Base-by-base conservation (phyloP, 148 eudicot genomes). In the Rhododendron griersonianum region DNA sequence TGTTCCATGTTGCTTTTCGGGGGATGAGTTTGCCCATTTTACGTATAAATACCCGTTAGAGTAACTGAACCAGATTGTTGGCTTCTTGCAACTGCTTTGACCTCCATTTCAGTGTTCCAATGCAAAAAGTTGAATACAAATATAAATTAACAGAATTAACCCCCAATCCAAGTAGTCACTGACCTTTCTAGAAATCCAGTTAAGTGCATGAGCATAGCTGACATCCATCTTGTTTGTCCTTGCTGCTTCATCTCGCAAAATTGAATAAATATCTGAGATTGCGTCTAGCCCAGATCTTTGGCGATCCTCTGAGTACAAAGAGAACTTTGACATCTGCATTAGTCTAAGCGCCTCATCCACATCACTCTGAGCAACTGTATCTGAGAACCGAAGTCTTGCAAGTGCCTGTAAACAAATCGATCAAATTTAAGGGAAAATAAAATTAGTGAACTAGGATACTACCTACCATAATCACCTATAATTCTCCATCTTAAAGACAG, bases 141-240 rank as follows among this genome's bases (percentile, higher is more conserved):
- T 1, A 19, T 81, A 5, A 33, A 19, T 81, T 33, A 23, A 21
- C 21, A 81, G 53, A 28, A 71, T 10, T 44, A 50, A 30, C 10
- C 33, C 41, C 81, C 37, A 84, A 51, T 74, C 16, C 14, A 78
- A 74, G 76, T 33, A 47, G 79, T 61, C 45, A 91, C 92, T 83
- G 83, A 95, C 98, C 99, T 94, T 98, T 90, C 98, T 92, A 59
- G 99, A 97, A 88, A 97, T 97, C 99, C 99, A 93, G 93, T 97
- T 97, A 78, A 95, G 96, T 78, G 99, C 98, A 88, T 94, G 95
- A 44, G 93, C 98, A 88, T 94, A 95, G 92, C 94, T 94, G 67
- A 97, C 93, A 84, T 95, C 98, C 96, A 93, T 89, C 87, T 71
- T 93, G 88, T 92, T 91, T 59, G 89, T 87, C 91, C 99, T 91